Conservation (phyloP, 257 asterid genomes). For the Catharanthus roseus region DNA sequence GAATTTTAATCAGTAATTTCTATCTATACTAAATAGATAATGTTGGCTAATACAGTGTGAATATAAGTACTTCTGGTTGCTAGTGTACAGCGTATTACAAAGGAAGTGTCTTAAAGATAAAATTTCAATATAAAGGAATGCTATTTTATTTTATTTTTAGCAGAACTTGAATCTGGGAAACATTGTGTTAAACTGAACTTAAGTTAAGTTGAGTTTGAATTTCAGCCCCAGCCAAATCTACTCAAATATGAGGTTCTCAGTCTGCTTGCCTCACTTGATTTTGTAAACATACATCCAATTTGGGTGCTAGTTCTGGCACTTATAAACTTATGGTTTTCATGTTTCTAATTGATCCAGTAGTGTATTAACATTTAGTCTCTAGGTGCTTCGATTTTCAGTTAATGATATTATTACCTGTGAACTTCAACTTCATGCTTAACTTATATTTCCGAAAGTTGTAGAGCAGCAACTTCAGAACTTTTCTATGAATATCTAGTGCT, state of each 20-base stretch:
- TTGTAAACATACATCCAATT: neutral
- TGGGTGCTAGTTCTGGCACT: too few relatives aligned
- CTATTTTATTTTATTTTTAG: too few relatives aligned
- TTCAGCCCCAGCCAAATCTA: neutral
- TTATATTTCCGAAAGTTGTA: too few relatives aligned
- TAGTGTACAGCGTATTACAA: neutral
- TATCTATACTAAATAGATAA: too few relatives aligned
- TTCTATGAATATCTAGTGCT: too few relatives aligned
- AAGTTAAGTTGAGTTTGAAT: neutral
- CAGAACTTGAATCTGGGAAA: too few relatives aligned
- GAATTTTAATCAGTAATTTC: neutral
- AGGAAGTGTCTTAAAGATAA: neutral
- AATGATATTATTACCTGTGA: too few relatives aligned
- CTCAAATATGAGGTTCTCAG: neutral
- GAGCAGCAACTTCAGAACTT: too few relatives aligned
- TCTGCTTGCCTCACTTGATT: neutral
- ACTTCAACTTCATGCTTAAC: too few relatives aligned
- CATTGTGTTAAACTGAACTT: too few relatives aligned
- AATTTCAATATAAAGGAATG: neutral
- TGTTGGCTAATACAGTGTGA: neutral
- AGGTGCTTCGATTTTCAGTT: too few relatives aligned
- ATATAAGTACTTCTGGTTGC: neutral
- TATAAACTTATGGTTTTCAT: neutral
- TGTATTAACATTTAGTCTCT: neutral
- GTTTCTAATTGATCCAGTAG: neutral